Conservation (phyloP, 2,329 filamentous ascomycete species). For the Aspergillus sp. region DNA sequence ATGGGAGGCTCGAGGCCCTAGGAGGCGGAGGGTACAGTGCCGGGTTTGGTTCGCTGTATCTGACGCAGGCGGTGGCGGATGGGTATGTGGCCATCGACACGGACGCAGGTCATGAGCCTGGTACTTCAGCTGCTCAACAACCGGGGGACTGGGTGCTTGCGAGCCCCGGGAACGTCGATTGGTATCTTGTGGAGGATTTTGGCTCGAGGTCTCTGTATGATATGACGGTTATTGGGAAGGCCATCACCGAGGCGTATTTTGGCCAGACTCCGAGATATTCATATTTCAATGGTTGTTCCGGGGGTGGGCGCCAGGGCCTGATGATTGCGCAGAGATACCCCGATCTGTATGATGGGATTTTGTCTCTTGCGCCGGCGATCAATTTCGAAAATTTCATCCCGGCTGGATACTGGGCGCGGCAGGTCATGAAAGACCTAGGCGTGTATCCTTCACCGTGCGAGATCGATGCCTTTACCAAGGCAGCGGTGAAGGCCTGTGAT, state of each 20-base stretch:
- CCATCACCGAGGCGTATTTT: slow-evolving; percentile 30
- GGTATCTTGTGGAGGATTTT: slow-evolving; percentile 33
- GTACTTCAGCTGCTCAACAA: too few relatives aligned
- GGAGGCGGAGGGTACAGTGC: too few relatives aligned
- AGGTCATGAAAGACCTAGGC: slow-evolving; percentile 3
- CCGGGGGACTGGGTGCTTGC: background rate
- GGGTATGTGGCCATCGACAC: too few relatives aligned
- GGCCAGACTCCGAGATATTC: slow-evolving; percentile 15
- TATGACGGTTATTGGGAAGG: slow-evolving; percentile 31
- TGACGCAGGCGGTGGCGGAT: too few relatives aligned
- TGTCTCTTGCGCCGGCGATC: slow-evolving; percentile 49
- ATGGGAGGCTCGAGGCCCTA: too few relatives aligned
- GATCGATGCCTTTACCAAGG: background rate
- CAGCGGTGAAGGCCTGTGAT: background rate
- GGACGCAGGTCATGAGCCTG: too few relatives aligned
- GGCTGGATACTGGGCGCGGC: slow-evolving; percentile 7
- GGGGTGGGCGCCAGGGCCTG: slow-evolving; percentile 22
- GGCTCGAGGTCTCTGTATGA: slow-evolving; percentile 33
- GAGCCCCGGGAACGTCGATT: slow-evolving; percentile 15
- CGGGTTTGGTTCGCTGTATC: too few relatives aligned
- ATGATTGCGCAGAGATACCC: slow-evolving; percentile 53
- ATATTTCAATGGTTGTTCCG: slow-evolving; percentile 23
- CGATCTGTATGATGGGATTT: slow-evolving; percentile 56
- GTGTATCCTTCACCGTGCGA: background rate
- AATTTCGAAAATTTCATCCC: slow-evolving; percentile 33